These are phyloP conservation scores for Graphium sp. DNA, from an alignment of 2,329 filamentous ascomycete species.

Conservation along the genomic window DNA sequence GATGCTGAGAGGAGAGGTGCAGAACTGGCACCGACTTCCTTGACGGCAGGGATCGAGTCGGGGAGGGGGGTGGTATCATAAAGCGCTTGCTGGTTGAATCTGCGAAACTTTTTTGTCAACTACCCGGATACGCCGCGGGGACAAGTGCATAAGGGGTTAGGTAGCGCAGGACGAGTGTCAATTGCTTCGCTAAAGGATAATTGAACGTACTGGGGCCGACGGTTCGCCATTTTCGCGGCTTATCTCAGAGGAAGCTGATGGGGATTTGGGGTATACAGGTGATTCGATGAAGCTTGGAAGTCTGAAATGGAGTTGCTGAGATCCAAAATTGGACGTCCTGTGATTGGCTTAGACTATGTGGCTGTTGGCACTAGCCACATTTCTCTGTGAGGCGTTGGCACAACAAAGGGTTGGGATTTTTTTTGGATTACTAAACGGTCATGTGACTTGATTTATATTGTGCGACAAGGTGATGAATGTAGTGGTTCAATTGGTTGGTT, in stretches of 20 bases:
- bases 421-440: no score
- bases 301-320: conserved; percentile 1
- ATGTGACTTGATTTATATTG: no score
- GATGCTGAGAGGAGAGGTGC: conserved; percentile 82
- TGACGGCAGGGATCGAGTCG: conserved; percentile 76
- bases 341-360: conserved; percentile 2
- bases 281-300: background rate
- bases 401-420: background rate
- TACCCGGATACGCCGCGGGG: no score
- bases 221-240: conserved; percentile 18
- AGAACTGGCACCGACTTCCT: conserved; percentile 85
- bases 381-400: no score
- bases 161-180: conserved; percentile 4
- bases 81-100: conserved; percentile 88
- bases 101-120: conserved; percentile 20
- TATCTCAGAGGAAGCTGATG: conserved; percentile 1
- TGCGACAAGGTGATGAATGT: no score
- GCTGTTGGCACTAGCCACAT: no score
- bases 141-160: background rate
- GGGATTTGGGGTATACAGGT: background rate
- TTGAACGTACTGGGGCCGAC: conserved; percentile 19
- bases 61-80: conserved; percentile 94
- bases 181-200: conserved; percentile 4
- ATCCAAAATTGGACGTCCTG: conserved; percentile 1
- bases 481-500: no score